Evolutionary conservation across 495 filamentous ascomycete species (phyloP).

Genomic region (Hyaloscypha bicolor): DNA sequence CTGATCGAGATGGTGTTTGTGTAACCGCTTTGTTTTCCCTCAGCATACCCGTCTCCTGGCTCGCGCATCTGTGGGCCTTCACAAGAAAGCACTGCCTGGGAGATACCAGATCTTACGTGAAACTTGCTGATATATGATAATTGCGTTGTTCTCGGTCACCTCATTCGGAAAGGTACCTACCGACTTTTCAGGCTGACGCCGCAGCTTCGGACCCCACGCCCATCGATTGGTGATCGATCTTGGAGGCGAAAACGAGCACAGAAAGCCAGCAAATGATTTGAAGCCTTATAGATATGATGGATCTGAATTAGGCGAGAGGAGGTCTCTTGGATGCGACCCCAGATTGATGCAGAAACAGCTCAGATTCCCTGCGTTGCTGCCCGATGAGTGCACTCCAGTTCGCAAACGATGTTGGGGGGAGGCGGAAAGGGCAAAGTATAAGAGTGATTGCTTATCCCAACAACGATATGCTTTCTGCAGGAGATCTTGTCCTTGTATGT

Average conservation of each 20-base stretch:
- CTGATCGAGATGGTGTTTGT: slow-evolving; percentile 26
- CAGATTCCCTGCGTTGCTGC: slow-evolving; percentile 10
- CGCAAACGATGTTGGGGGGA: neutral
- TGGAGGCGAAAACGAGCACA: slow-evolving; percentile 1
- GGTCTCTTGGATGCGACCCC: neutral
- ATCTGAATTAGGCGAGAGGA: neutral
- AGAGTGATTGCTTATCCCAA: slow-evolving; percentile 6
- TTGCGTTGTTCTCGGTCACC: neutral
- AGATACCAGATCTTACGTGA: neutral
- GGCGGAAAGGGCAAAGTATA: slow-evolving; percentile 19
- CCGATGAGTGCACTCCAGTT: slow-evolving; percentile 7
- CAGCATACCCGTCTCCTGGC: neutral
- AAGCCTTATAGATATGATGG: neutral
- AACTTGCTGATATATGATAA: neutral
- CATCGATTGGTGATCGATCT: neutral
- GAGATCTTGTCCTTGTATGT: slow-evolving; percentile 7
- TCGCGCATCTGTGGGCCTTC: neutral
- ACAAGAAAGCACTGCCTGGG: no score
- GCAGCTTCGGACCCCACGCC: neutral
- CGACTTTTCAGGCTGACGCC: neutral
- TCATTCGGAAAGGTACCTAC: neutral
- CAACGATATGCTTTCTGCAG: neutral
- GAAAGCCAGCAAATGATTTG: neutral
- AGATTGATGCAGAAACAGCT: neutral
- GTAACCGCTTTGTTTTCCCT: slow-evolving; percentile 6